phyloP scores from a whole-genome alignment of 768 basidiomycete genomes.

The Podaxis sp. region DNA sequence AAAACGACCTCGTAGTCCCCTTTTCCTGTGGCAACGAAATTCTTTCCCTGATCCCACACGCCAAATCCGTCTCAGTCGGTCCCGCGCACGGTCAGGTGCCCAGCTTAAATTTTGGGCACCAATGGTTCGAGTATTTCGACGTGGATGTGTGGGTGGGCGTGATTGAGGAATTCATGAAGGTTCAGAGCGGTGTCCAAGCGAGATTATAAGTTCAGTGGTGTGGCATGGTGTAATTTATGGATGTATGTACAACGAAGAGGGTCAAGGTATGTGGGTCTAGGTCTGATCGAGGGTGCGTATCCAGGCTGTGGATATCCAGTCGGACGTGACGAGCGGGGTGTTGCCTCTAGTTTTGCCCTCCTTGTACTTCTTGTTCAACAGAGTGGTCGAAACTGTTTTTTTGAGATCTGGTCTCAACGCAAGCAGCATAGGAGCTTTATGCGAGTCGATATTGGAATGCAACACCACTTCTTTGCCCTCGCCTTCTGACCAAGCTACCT shows the following conservation, averaged over 20 bases:
- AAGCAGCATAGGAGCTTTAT: background rate
- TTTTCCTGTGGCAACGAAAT: constrained; percentile 21
- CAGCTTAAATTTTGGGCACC: too few relatives aligned
- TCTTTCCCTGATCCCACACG: background rate
- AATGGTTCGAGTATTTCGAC: too few relatives aligned
- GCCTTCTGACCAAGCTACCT: background rate
- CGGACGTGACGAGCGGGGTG: constrained; percentile 17
- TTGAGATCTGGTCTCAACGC: background rate
- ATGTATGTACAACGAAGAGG: too few relatives aligned
- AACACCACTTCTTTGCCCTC: background rate
- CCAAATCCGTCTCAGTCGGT: too few relatives aligned
- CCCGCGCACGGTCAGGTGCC: too few relatives aligned
- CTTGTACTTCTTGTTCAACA: constrained; percentile 11
- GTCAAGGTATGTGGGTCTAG: background rate
- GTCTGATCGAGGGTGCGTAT: constrained; percentile 9
- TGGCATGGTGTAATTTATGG: background rate
- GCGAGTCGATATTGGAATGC: constrained; percentile 5
- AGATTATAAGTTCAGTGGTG: background rate
- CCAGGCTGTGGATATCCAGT: constrained; percentile 48
- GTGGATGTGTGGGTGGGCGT: constrained; percentile 35
- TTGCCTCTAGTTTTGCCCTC: constrained; percentile 3
- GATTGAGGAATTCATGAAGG: constrained; percentile 30
- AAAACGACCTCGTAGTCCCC: constrained; percentile 37
- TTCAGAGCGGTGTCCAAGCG: background rate
- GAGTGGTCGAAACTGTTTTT: background rate